phyloP scores from a whole-genome alignment of 257 asterid species.

The Lycium ferocissimum region DNA sequence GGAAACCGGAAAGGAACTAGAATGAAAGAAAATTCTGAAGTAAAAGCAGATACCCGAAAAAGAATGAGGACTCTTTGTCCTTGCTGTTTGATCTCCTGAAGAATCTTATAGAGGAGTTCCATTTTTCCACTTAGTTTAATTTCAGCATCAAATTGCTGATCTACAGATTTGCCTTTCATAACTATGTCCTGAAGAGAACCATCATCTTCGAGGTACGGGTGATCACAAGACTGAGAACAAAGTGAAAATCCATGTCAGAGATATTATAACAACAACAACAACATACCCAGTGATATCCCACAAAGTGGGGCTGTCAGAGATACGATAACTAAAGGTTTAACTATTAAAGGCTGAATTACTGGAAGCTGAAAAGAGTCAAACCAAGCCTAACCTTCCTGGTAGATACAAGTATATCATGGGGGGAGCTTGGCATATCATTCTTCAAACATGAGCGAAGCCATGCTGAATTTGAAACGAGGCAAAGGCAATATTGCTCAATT shows the following conservation, averaged over 20 bases:
- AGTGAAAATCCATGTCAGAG: constrained; percentile 28
- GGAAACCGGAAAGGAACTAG: neutral
- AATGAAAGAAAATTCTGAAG: constrained; percentile 13
- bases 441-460: constrained; percentile 47
- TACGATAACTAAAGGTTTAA: neutral
- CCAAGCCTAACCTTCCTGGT: constrained; percentile 53
- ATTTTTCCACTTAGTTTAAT: constrained; percentile 66
- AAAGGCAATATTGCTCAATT: constrained; percentile 65
- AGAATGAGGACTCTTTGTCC: constrained; percentile 63
- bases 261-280: neutral
- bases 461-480: constrained; percentile 53
- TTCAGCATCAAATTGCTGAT: constrained; percentile 56
- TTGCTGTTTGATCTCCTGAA: constrained; percentile 56
- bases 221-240: constrained; percentile 69
- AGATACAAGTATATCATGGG: constrained; percentile 51
- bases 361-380: constrained; percentile 16
- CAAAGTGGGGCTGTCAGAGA: too few relatives aligned
- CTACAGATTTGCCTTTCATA: constrained; percentile 45
- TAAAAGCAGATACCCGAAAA: constrained; percentile 54
- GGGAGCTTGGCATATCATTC: constrained; percentile 32
- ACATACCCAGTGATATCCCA: too few relatives aligned
- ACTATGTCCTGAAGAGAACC: constrained; percentile 46
- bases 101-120: constrained; percentile 61
- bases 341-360: constrained; percentile 1
- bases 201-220: constrained; percentile 64